phyloP scores from a whole-genome alignment of 2,329 filamentous ascomycete genomes.

The Clathrospora elynae region DNA sequence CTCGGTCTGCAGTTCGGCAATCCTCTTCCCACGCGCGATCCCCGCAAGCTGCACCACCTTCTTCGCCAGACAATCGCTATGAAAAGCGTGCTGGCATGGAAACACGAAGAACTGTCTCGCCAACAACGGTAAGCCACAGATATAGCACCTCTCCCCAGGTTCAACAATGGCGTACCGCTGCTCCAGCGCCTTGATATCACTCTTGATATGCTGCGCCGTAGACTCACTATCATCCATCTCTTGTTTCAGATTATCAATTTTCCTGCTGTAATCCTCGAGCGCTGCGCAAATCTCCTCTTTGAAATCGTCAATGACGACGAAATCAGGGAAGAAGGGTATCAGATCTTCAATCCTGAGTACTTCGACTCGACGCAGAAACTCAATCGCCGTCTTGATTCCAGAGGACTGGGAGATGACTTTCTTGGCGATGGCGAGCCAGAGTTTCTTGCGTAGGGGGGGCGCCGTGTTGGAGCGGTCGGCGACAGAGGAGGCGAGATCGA shows the following conservation, averaged over 20 bases:
- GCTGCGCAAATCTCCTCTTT: conserved; percentile 97
- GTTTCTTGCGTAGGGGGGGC: conserved; percentile 80
- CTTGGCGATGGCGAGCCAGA: conserved; percentile 94
- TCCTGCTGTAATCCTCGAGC: conserved; percentile 88
- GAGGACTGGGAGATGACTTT: conserved; percentile 87
- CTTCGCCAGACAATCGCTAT: conserved; percentile 88
- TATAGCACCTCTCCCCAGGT: conserved; percentile 91
- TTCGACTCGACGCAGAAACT: conserved; percentile 89
- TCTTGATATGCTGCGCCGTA: conserved; percentile 88
- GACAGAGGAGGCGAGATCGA: conserved; percentile 87
- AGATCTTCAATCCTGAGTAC: conserved; percentile 93
- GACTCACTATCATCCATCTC: conserved; percentile 95
- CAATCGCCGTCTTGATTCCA: conserved; percentile 85
- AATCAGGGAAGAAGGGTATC: conserved; percentile 98
- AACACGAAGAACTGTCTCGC: conserved; percentile 97
- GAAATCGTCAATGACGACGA: conserved; percentile 98
- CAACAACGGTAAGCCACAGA: conserved; percentile 82
- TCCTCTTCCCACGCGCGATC: conserved; percentile 74
- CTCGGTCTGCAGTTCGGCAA: conserved; percentile 82
- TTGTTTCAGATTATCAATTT: conserved; percentile 83
- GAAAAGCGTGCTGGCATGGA: conserved; percentile 96
- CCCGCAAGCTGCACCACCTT: conserved; percentile 84
- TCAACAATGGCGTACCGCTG: conserved; percentile 94
- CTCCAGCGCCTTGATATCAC: conserved; percentile 84
- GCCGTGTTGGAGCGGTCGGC: conserved; percentile 84